Evolutionary conservation across 208 protist species (phyloP).

Genomic region (Wallacemonas collosoma): DNA sequence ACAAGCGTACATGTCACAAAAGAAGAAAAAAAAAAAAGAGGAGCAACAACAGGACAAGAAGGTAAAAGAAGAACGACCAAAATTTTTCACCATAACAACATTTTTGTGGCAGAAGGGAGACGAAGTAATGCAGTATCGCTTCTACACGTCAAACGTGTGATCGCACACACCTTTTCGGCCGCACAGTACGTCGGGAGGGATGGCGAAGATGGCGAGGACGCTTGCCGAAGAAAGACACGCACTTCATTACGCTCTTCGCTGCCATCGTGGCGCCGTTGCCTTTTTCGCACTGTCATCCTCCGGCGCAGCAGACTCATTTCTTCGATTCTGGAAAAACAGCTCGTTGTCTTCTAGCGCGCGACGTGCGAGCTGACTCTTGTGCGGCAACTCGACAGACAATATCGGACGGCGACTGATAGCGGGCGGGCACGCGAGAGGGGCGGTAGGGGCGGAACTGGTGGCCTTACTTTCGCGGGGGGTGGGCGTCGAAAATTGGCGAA

Average conservation of each 20-base stretch:
- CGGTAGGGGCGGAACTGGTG: not conserved
- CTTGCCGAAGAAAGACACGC: no score
- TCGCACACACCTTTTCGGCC: no score
- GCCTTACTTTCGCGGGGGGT: not conserved
- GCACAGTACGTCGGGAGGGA: no score
- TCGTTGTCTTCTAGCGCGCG: slow-evolving; percentile 75
- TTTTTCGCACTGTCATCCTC: not conserved
- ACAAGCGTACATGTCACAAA: no score
- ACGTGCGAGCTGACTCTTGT: slow-evolving; percentile 65
- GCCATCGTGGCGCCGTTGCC: no score
- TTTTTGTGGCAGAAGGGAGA: no score
- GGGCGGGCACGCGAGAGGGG: not conserved
- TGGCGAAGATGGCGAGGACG: no score
- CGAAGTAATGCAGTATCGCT: no score
- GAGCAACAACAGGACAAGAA: not conserved
- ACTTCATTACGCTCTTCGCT: no score
- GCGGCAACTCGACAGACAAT: slow-evolving; percentile 35
- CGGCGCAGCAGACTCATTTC: not conserved
- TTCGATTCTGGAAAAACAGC: slow-evolving; percentile 45
- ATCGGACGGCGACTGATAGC: slow-evolving; percentile 26
- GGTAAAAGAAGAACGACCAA: not conserved
- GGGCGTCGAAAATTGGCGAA: not conserved
- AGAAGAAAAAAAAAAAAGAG: not conserved
- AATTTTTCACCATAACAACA: not conserved
- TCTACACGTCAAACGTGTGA: no score